Percentiles rank a stretch among this genome's conserved stretches.
Conservation (phyloP, 768 basidiomycete genomes). For the Russula dissimulans region DNA sequence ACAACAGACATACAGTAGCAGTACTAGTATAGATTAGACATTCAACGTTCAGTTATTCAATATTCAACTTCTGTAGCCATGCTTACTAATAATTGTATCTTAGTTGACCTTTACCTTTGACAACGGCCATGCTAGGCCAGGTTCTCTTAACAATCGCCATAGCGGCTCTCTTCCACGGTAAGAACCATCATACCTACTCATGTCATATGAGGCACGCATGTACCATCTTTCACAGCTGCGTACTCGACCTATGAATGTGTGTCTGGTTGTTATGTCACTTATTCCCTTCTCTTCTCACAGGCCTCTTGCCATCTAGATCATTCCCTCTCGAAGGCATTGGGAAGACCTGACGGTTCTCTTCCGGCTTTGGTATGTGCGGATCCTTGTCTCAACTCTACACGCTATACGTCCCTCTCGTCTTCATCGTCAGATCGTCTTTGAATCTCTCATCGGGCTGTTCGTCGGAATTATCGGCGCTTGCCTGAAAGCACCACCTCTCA, state of each 20-base stretch:
- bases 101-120: not conserved
- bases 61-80: too few relatives aligned
- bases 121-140: constrained; percentile 3
- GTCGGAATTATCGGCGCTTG: constrained; percentile 68
- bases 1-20: too few relatives aligned
- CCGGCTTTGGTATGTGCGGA: constrained; percentile 46
- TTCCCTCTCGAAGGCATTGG: constrained; percentile 68
- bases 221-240: constrained; percentile 39
- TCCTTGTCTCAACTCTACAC: not conserved
- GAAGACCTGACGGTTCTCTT: constrained; percentile 54
- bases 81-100: too few relatives aligned
- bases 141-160: constrained; percentile 6
- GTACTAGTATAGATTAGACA: too few relatives aligned
- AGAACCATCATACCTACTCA: not conserved
- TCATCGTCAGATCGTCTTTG: constrained; percentile 48
- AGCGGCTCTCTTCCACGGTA: constrained; percentile 16
- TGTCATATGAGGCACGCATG: not conserved
- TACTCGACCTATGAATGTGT: constrained; percentile 75
- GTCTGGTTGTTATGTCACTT: constrained; percentile 19
- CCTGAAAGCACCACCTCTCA: constrained; percentile 56
- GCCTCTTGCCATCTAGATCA: constrained; percentile 40
- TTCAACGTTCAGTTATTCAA: too few relatives aligned
- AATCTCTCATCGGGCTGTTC: constrained; percentile 54
- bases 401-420: not conserved
- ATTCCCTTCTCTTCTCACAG: not conserved